Conservation (phyloP, 2,329 filamentous ascomycete genomes). For the Calycina marina region DNA sequence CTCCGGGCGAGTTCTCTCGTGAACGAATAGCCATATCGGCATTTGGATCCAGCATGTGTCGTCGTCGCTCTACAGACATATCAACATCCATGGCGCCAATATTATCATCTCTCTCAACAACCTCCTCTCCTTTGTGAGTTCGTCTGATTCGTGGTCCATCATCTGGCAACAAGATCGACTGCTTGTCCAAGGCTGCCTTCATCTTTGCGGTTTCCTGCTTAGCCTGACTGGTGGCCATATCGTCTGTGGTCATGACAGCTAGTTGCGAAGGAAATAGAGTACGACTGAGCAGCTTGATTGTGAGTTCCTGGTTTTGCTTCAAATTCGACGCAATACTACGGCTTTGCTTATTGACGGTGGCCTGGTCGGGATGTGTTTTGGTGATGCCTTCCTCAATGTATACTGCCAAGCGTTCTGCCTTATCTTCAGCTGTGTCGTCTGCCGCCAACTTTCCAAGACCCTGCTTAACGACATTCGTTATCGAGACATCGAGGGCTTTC, state of each 20-base stretch:
- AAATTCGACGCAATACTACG: constrained; percentile 73
- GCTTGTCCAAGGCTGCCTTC: constrained; percentile 65
- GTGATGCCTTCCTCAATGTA: constrained; percentile 63
- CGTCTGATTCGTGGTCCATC: constrained; percentile 64
- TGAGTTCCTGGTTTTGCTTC: constrained; percentile 72
- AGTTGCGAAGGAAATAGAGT: constrained; percentile 60
- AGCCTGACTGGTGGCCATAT: constrained; percentile 84
- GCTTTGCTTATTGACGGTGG: constrained; percentile 47
- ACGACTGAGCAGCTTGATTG: constrained; percentile 58
- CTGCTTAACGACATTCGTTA: constrained; percentile 52
- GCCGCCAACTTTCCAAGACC: constrained; percentile 47
- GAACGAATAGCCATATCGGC: constrained; percentile 21
- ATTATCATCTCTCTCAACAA: constrained; percentile 66
- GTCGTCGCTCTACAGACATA: constrained; percentile 22
- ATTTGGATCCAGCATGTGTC: constrained; percentile 25
- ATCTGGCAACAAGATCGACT: constrained; percentile 61
- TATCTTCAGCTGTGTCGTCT: constrained; percentile 45
- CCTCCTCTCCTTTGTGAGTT: constrained; percentile 90
- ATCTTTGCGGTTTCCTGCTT: constrained; percentile 64
- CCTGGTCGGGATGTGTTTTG: constrained; percentile 36
- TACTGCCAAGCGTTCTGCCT: constrained; percentile 58
- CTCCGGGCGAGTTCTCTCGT: constrained; percentile 24
- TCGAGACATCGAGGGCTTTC: constrained; percentile 51
- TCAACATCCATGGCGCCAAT: constrained; percentile 25
- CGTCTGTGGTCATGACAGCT: constrained; percentile 76